These are phyloP conservation scores for Suhomyces maxii DNA, from an alignment of 1,139 yeast species.

Conservation along the genomic window DNA sequence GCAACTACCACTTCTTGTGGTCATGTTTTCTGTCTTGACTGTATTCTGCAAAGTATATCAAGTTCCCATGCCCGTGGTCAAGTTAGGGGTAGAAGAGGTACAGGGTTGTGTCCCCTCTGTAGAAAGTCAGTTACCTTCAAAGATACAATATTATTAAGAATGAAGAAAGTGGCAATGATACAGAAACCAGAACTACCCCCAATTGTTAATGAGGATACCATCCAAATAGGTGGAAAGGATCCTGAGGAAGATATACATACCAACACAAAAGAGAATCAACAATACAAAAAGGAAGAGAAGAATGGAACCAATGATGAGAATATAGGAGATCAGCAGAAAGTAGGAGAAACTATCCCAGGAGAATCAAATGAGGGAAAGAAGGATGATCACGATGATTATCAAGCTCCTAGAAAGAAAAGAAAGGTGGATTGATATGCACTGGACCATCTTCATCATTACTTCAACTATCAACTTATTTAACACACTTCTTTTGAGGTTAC, in stretches of 20 bases:
- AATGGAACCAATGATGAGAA: neutral
- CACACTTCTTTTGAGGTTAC: too few relatives aligned
- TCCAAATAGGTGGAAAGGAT: neutral
- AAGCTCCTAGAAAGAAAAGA: too few relatives aligned
- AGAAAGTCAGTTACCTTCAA: conserved; percentile 42
- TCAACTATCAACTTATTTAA: too few relatives aligned
- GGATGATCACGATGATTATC: too few relatives aligned
- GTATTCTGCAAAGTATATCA: conserved; percentile 44
- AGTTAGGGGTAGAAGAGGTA: conserved; percentile 33
- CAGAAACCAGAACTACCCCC: conserved; percentile 18
- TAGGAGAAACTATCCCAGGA: too few relatives aligned
- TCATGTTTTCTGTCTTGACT: conserved; percentile 47
- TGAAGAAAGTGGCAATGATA: conserved; percentile 24
- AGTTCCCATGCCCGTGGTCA: conserved; percentile 49
- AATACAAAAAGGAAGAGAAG: neutral
- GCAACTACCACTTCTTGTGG: conserved; percentile 50
- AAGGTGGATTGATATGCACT: too few relatives aligned
- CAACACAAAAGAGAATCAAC: too few relatives aligned
- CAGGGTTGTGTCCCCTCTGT: conserved; percentile 49
- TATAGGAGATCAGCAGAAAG: too few relatives aligned
- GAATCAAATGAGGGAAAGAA: too few relatives aligned
- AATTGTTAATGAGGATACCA: conserved; percentile 8
- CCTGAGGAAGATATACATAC: neutral
- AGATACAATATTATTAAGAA: conserved; percentile 38
- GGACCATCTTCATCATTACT: too few relatives aligned